Percentiles rank a stretch among this genome's conserved stretches.
These are phyloP conservation scores for Dendrobium officinale DNA, from an alignment of 106 monocot genomes.

Conservation along the genomic window DNA sequence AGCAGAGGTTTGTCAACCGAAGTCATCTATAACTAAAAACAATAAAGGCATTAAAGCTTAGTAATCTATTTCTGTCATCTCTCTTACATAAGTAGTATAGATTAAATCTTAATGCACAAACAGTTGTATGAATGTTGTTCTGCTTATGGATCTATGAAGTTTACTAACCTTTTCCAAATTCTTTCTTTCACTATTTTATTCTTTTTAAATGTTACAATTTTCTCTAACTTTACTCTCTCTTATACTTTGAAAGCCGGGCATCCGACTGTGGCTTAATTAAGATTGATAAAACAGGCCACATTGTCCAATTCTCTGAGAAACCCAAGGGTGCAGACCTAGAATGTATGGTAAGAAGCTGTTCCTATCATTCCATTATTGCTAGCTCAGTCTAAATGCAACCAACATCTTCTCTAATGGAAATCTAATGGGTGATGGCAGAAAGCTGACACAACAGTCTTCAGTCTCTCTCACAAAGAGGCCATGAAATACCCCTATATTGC, in stretches of 20 bases:
- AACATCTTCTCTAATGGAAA: neutral
- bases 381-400: neutral
- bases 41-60: neutral
- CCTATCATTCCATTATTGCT: neutral
- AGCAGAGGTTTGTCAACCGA: neutral
- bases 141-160: neutral
- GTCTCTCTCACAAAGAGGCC: constrained; percentile 51
- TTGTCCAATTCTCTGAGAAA: constrained; percentile 82
- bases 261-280: constrained; percentile 89
- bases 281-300: constrained; percentile 62
- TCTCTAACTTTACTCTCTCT: neutral
- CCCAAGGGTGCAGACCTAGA: constrained; percentile 66
- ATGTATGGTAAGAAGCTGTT: constrained; percentile 53
- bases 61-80: neutral
- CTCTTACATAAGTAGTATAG: neutral
- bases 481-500: constrained; percentile 65
- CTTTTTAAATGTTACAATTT: neutral
- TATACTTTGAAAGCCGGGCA: constrained; percentile 51
- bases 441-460: constrained; percentile 47
- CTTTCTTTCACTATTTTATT: neutral
- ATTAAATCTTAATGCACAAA: neutral
- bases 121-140: neutral
- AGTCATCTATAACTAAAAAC: too few relatives aligned
- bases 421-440: constrained; percentile 29
- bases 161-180: neutral